These are phyloP conservation scores for Malus fusca DNA, from an alignment of 306 rosid species.

Conservation along the genomic window DNA sequence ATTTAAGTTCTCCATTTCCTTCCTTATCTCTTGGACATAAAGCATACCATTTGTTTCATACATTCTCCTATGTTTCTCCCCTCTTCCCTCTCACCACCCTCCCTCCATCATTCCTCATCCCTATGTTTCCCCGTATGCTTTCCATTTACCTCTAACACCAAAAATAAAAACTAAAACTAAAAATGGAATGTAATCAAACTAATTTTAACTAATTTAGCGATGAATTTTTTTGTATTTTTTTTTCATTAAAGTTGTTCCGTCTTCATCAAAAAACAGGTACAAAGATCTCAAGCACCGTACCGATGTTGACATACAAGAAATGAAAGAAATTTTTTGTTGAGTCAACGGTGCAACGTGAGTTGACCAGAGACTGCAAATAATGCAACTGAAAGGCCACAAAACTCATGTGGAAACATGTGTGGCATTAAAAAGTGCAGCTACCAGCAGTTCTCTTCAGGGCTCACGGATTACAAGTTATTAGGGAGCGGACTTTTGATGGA, in stretches of 20 bases:
- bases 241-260: neutral
- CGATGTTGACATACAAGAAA: neutral
- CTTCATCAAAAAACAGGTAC: neutral
- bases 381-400: neutral
- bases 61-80: too few species aligned
- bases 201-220: neutral
- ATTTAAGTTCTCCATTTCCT: too few species aligned
- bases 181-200: too few species aligned
- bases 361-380: neutral
- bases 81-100: too few species aligned
- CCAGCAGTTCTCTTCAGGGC: slow-evolving; percentile 3
- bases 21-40: too few species aligned
- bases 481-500: slow-evolving; percentile 1
- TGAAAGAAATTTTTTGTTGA: neutral
- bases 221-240: too few species aligned
- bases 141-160: too few species aligned
- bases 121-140: too few species aligned
- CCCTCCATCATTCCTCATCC: too few species aligned
- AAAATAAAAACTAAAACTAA: too few species aligned
- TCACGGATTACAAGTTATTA: slow-evolving; percentile 31
- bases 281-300: neutral
- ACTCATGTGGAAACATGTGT: neutral
- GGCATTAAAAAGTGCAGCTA: slow-evolving; percentile 9
- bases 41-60: too few species aligned
- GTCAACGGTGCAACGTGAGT: slow-evolving; percentile 6